These are phyloP conservation scores for Gossypium davidsonii DNA, from an alignment of 441 rosid genomes.

Conservation along the genomic window DNA sequence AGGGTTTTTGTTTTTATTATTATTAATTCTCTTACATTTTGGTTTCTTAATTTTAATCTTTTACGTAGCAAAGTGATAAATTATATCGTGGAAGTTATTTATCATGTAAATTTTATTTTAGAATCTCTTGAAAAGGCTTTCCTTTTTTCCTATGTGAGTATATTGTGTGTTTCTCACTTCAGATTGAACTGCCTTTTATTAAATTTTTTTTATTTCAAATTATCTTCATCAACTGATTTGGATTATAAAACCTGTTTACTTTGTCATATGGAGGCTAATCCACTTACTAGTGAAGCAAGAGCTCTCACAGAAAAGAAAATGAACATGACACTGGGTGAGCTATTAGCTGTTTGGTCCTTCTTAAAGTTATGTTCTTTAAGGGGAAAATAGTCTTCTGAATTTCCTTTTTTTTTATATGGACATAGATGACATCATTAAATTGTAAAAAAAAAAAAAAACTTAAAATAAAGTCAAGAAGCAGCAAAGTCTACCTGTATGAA, in stretches of 20 bases:
- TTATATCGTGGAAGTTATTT: not conserved
- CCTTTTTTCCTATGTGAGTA: not conserved
- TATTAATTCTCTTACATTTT: no score
- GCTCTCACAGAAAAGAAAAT: conserved; percentile 83
- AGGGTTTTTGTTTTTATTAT: no score
- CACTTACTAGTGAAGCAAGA: conserved; percentile 54
- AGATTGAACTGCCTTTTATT: not conserved
- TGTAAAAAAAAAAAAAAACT: conserved; percentile 47
- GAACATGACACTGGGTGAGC: conserved; percentile 80
- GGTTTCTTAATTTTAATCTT: no score
- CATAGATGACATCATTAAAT: conserved; percentile 73
- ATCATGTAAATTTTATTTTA: not conserved
- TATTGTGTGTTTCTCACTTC: not conserved
- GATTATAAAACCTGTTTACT: not conserved
- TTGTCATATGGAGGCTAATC: conserved; percentile 64
- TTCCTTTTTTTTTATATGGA: not conserved
- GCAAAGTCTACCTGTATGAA: conserved; percentile 42
- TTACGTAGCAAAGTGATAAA: no score
- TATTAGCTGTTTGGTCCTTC: not conserved
- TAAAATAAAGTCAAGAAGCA: conserved; percentile 40
- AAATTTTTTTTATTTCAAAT: not conserved
- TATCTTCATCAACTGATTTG: not conserved
- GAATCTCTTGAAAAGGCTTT: not conserved
- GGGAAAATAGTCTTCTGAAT: not conserved
- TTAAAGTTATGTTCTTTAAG: not conserved